Evolutionary conservation across 352 stramenopile species (phyloP).

Genomic region (Blastocystis sp.): DNA sequence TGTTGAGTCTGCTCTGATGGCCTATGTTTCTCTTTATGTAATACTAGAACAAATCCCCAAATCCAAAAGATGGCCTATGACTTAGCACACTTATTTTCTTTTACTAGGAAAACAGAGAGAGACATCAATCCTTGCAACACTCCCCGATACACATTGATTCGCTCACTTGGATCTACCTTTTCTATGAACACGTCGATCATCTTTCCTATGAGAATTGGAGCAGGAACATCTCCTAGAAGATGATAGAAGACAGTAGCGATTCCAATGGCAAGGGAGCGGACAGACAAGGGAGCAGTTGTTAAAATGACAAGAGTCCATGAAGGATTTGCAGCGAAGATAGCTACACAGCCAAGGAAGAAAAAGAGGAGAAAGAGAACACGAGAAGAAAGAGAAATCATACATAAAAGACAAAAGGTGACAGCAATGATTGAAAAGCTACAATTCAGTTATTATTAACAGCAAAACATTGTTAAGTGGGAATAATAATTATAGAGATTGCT

Average conservation of each 20-base stretch:
- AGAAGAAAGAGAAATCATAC: not conserved
- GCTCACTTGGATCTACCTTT: not conserved
- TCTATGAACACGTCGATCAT: conserved; percentile 31
- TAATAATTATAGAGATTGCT: conserved; percentile 33
- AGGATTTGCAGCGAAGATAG: conserved; percentile 51
- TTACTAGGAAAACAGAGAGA: not conserved
- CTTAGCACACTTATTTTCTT: not conserved
- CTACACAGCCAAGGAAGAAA: conserved; percentile 49
- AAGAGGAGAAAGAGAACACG: conserved; percentile 15
- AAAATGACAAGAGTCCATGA: conserved; percentile 46
- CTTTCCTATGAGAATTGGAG: conserved; percentile 13
- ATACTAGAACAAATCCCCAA: not conserved
- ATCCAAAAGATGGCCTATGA: not conserved
- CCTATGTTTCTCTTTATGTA: not conserved
- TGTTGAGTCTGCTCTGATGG: not conserved
- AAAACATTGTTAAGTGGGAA: not conserved
- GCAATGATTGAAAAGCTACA: not conserved
- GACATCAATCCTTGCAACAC: not conserved
- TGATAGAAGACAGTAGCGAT: conserved; percentile 48
- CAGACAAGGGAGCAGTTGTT: not conserved
- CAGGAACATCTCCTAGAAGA: conserved; percentile 36
- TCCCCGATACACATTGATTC: not conserved
- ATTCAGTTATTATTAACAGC: not conserved
- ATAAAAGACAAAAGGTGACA: conserved; percentile 3
- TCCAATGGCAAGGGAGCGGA: conserved; percentile 27